Base-by-base conservation (phyloP, 192 early-diverging fungal species). In the Podila clonocystis region DNA sequence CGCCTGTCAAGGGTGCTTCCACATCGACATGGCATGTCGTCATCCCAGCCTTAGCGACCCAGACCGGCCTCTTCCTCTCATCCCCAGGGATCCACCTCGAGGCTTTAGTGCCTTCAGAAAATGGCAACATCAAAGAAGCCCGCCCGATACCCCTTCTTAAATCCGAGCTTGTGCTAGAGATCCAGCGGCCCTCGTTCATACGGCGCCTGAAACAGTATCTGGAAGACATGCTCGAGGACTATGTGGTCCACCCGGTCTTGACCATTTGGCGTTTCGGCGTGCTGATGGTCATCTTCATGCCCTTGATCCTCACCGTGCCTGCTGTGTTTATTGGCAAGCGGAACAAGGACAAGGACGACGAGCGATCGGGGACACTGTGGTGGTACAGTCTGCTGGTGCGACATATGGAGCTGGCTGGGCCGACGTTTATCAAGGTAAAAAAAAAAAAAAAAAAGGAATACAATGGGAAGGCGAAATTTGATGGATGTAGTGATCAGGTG, bases 391-490 rank as follows among this genome's bases (percentile, higher is more conserved):
- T 94, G 19, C 63, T 98, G 22, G 91, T 96, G 50, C 86, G 63
- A 60, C 90, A 92, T 61, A 93, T 97, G 89, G 94, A 96, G 62
- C 58, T 82, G 24, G 95, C 95, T 13, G 98, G 98, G 1, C 97
- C 98, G 12, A 96, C 98, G 12, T 99, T 98, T 84, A 96, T 97
- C 67, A 99, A 99, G 88, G 91, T 91, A 77, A 52, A 52, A n/a
- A n/a, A n/a, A 45, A 24, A 57, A 12, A 29, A n/a, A 36, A 68
- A 3, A 17, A 65, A 31, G 31, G 31, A 31, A 2, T 31, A 20
- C 13, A 30, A 15, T 50, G 38, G 13, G 9, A 38, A 38, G 2
- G 0, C 7, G 36, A 38, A 38, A 38, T 8, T 38, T 38, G 5
- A 8, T 6, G 36, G 9, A 8, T 9, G 36, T 38, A 8, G 36